Evolutionary conservation across 805 yeast species (phyloP).

Genomic region (Lipomyces chichibuensis): DNA sequence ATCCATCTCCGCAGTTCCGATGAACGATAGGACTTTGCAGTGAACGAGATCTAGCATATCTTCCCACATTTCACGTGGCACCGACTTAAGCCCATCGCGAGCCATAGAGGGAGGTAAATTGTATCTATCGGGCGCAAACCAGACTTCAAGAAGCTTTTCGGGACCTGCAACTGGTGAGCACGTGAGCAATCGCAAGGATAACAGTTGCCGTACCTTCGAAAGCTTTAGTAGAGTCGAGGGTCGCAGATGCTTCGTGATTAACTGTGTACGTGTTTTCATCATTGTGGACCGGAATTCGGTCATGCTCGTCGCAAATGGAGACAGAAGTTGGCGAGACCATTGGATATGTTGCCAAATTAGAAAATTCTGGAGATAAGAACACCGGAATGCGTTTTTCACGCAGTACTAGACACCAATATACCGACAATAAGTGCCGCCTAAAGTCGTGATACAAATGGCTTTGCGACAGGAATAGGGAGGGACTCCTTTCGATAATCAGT

Average conservation of each 20-base stretch:
- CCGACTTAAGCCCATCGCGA: conserved; percentile 56
- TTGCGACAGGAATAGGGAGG: conserved; percentile 14
- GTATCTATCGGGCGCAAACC: conserved; percentile 67
- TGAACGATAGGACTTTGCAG: conserved; percentile 85
- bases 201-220: conserved; percentile 61
- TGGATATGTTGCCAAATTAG: background rate
- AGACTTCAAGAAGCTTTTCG: conserved; percentile 85
- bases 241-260: conserved; percentile 77
- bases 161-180: conserved; percentile 54
- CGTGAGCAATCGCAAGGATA: conserved; percentile 11
- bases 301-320: conserved; percentile 1
- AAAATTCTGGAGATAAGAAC: background rate
- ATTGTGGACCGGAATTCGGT: conserved; percentile 17
- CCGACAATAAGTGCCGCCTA: conserved; percentile 7
- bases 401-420: conserved; percentile 8
- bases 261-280: conserved; percentile 48
- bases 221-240: conserved; percentile 84
- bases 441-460: background rate
- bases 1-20: conserved; percentile 66
- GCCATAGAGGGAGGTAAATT: conserved; percentile 47
- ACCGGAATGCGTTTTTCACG: too few relatives aligned
- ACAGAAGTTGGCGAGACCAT: conserved; percentile 27
- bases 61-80: conserved; percentile 72
- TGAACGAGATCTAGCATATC: conserved; percentile 75
- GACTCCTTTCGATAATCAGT: conserved; percentile 4